Conservation (phyloP, 306 rosid genomes). For the cucumber (Cucumis sativus) region Cucumber_9930_V3 NC_026658.2:23544001-23544500, state of each 20-base stretch:
- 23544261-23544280: slow-evolving; percentile 79
- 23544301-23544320: slow-evolving; percentile 13
- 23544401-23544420: neutral
- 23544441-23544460: neutral
- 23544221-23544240: slow-evolving; percentile 88
- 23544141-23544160: slow-evolving; percentile 68
- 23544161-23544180: slow-evolving; percentile 85
- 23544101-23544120: slow-evolving; percentile 90
- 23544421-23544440: neutral
- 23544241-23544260: slow-evolving; percentile 95
- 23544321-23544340: neutral
- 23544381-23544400: neutral
- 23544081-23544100: slow-evolving; percentile 95
- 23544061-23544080: slow-evolving; percentile 54
- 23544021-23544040: neutral
- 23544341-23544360: neutral
- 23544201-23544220: slow-evolving; percentile 77
- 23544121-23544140: slow-evolving; percentile 88
- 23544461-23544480: neutral
- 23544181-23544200: slow-evolving; percentile 94
- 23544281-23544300: slow-evolving; percentile 61
- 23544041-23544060: no score
- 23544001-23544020: neutral
- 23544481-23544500: neutral
- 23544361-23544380: neutral